Base-by-base conservation (phyloP, 805 yeast genomes). In the Lipomyces yamadae region DNA sequence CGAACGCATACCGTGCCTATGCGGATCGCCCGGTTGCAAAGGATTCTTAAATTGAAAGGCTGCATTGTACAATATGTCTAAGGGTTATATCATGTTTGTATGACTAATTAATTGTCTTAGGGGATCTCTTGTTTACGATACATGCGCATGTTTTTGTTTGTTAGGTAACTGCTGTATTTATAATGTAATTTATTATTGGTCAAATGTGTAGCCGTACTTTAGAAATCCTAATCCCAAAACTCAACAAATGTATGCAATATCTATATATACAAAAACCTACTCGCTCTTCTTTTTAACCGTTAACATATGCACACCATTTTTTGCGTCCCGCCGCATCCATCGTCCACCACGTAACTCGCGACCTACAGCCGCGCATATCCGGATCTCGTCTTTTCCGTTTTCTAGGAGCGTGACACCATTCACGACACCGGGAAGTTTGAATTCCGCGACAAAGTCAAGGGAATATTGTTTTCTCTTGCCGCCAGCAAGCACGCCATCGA, bases 1-100 rank as follows among this genome's bases (percentile, higher is more conserved):
- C 30, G 74, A 72, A 58, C 63, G 75, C 15, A 73, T 73, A 35
- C 75, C 91, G 11, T 95, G 99, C 81, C 82, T 92, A 13, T 95
- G 99, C 82, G 99, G 99, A 2, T 93, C 98, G 0, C 87, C 92
- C 0, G 92, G 90, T 0, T 95, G 99, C 79, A 92, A 92, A 77
- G 98, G 98, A 0, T 94, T 85, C 75, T 82, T 94, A 73, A 94
- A 94, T 76, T 93, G 61, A 29, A n/a, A 8, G n/a, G 48, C 18
- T 42, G 48, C 48, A 42, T 42, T 42, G 48, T 42, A 42, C 48
- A 4, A 42, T 42, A 42, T 42, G 18, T 42, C 48, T 42, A 7
- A 5, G n/a, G 15, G 15, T 18, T 42, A 42, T 42, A 42, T 42
- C 48, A 42, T 15, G n/a, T 42, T 24, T 42, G 48, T 42, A 42